Conservation (phyloP, 352 stramenopile species). For the Pythium sp. region DNA sequence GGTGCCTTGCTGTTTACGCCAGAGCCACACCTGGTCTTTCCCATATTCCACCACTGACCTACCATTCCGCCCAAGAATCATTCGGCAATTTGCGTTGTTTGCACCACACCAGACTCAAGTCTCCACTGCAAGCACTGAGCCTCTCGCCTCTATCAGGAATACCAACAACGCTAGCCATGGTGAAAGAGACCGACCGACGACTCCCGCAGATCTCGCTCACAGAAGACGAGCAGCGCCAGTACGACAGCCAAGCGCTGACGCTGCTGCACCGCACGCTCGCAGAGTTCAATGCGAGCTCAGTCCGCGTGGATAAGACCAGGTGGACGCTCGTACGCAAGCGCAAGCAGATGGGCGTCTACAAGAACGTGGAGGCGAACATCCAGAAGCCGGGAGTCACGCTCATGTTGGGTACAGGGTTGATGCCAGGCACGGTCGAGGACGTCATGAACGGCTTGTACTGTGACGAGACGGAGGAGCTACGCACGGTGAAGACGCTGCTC, state of each 20-base stretch:
- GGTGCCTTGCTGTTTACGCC: too few relatives aligned
- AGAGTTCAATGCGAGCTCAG: background rate
- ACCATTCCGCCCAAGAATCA: too few relatives aligned
- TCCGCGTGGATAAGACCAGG: background rate
- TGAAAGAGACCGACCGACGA: too few relatives aligned
- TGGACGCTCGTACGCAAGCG: constrained; percentile 11
- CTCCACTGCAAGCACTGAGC: too few relatives aligned
- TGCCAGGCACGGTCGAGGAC: constrained; percentile 43
- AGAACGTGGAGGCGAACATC: background rate
- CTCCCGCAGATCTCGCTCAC: constrained; percentile 8
- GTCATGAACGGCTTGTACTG: constrained; percentile 92
- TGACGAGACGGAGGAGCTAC: constrained; percentile 70
- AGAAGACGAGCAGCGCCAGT: background rate
- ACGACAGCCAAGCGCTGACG: background rate
- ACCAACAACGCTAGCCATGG: too few relatives aligned
- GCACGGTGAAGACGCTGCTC: constrained; percentile 35
- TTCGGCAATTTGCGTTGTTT: too few relatives aligned
- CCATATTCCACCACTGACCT: too few relatives aligned
- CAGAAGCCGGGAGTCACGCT: constrained; percentile 22
- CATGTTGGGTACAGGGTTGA: constrained; percentile 33
- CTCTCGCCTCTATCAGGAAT: too few relatives aligned
- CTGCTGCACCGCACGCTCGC: background rate
- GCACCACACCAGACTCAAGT: too few relatives aligned
- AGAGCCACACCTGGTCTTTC: too few relatives aligned
- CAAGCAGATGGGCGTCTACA: constrained; percentile 8